Evolutionary conservation across 106 monocot genomes (phyloP).

Genomic region (Chionographis japonica): DNA sequence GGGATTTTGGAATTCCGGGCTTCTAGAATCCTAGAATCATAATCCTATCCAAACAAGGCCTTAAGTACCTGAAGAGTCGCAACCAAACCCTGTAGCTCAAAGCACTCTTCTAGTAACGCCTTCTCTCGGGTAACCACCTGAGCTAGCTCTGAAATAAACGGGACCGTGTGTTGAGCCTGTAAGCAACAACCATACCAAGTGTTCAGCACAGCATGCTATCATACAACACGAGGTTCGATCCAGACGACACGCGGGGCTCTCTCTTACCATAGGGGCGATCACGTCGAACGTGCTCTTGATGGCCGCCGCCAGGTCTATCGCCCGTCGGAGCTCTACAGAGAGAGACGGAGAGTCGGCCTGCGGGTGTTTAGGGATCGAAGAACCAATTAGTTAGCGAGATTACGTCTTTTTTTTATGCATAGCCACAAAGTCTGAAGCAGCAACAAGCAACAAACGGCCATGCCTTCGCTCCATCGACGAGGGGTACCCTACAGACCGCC

Average conservation of each 20-base stretch:
- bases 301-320: conserved; percentile 7
- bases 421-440: not conserved
- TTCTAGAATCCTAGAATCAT: too few relatives aligned
- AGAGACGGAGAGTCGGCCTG: conserved; percentile 29
- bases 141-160: conserved; percentile 19
- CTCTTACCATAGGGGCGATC: conserved; percentile 7
- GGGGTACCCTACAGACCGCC: conserved; percentile 30
- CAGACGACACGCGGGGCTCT: not conserved
- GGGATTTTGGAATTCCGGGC: too few relatives aligned
- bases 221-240: not conserved
- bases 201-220: not conserved
- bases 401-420: too few relatives aligned
- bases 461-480: conserved; percentile 42
- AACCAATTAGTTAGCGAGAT: not conserved
- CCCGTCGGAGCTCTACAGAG: conserved; percentile 14
- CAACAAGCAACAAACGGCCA: not conserved
- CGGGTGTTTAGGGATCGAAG: not conserved
- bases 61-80: conserved; percentile 28
- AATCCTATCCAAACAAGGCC: too few relatives aligned
- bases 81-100: conserved; percentile 14
- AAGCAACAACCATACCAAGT: not conserved
- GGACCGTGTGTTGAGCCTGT: conserved; percentile 21
- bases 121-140: conserved; percentile 26
- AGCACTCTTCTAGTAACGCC: conserved; percentile 24
- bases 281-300: conserved; percentile 6